A percentile compares a stretch with the other conserved stretches of the same genome.
These are phyloP conservation scores for Escallonia herrerae DNA, from an alignment of 129 eudicot species.

Conservation along the genomic window DNA sequence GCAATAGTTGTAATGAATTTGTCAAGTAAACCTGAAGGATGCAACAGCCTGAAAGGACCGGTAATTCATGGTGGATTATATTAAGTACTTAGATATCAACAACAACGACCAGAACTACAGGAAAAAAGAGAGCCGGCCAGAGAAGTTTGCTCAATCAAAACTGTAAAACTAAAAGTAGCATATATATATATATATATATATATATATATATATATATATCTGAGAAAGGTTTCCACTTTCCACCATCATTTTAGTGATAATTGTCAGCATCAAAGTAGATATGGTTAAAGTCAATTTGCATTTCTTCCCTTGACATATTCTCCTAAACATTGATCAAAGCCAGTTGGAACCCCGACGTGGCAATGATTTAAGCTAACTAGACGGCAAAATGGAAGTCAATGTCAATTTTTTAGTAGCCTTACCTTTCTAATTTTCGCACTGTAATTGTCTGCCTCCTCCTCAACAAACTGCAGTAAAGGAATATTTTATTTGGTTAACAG, in stretches of 20 bases:
- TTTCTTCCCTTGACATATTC: too few relatives aligned
- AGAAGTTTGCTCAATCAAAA: too few relatives aligned
- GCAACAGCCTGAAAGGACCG: slow-evolving; percentile 63
- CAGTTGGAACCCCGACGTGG: too few relatives aligned
- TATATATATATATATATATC: too few relatives aligned
- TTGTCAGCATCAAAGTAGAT: neutral
- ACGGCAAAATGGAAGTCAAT: too few relatives aligned
- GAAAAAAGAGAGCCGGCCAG: neutral
- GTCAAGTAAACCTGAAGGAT: slow-evolving; percentile 59
- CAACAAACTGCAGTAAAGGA: slow-evolving; percentile 55
- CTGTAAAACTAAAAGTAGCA: too few relatives aligned
- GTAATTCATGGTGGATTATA: neutral
- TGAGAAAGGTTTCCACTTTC: too few relatives aligned
- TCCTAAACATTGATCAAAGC: too few relatives aligned
- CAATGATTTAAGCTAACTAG: too few relatives aligned
- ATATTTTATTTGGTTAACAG: too few relatives aligned
- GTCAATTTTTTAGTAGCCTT: neutral
- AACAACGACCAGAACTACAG: neutral
- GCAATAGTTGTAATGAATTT: neutral
- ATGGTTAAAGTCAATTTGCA: too few relatives aligned
- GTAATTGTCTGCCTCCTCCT: slow-evolving; percentile 78
- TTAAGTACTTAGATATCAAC: neutral
- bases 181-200: too few relatives aligned
- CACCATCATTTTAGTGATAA: neutral
- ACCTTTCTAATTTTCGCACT: slow-evolving; percentile 69